Evolutionary conservation across 1,284 basidiomycete genomes (phyloP), one percentile per base, ranked within the genome.

Genomic region (Cutaneotrichosporon cavernicola): DNA sequence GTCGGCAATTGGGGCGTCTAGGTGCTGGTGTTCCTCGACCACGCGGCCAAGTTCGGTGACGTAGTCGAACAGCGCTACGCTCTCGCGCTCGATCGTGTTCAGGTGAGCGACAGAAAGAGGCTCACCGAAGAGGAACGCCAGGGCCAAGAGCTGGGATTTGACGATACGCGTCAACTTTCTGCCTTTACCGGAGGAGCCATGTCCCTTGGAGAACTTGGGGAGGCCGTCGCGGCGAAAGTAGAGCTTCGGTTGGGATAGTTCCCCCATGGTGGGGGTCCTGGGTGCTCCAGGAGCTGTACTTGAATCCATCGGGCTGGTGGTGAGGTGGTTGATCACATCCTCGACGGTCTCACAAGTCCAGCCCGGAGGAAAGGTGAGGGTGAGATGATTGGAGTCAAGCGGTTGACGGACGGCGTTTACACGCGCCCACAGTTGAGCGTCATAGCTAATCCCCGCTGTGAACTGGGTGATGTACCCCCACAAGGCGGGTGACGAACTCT

Each of bases 261-360:
- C 2, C 1, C 40, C 16, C 40, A 13, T 43, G 40, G 16, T 14
- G 5, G 40, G 11, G 14, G 40, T 2, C 11, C 40, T 26, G 26
- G 26, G 26, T 26, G 1, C 40, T 43, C 40, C 14, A 18, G 40
- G 40, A 18, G 40, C 16, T 18, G 40, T 2, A 43, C 16, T 18
- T 18, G 40, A 43, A 16, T 18, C 5, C 13, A 14, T 18, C 14
- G 4, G 14, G 40, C 40, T 43, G 40, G 11, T 13, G 10, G 40
- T 43, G 40, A 43, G 40, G 40, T 43, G 40, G 40, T 43, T 43
- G 40, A 43, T 43, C 40, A 43, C 40, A 43, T 43, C 40, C 40
- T 16, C 14, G 6, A 43, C 40, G 13, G 40, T 43, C 5, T 14
- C 40, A 43, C 40, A 43, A 1, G 13, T 43, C 40, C 40, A 43